Evolutionary conservation across 805 yeast species (phyloP).

Genomic region (Tetrapisispora taiwanensis): DNA sequence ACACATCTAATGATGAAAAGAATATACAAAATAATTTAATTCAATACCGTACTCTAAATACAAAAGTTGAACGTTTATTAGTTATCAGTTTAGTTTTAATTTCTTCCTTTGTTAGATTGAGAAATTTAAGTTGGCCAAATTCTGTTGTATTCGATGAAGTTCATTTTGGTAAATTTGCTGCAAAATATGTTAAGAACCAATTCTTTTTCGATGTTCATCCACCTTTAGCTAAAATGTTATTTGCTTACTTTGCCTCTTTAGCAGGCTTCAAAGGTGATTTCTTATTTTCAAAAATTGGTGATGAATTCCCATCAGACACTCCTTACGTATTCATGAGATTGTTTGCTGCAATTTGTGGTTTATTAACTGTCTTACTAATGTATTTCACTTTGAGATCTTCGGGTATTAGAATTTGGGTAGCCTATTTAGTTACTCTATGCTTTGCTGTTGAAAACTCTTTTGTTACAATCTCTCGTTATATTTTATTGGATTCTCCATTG

Average conservation of each 20-base stretch:
- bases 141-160: conserved; percentile 87
- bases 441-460: conserved; percentile 56
- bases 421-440: conserved; percentile 45
- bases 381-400: conserved; percentile 63
- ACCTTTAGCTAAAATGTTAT: conserved; percentile 64
- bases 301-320: conserved; percentile 40
- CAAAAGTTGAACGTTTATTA: conserved; percentile 32
- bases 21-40: background rate
- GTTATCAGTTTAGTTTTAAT: conserved; percentile 36
- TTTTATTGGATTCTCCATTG: conserved; percentile 66
- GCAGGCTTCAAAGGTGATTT: conserved; percentile 68
- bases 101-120: conserved; percentile 51
- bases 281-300: conserved; percentile 54
- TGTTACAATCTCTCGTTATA: conserved; percentile 62
- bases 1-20: background rate
- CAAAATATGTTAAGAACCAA: conserved; percentile 55
- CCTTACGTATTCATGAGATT: conserved; percentile 64
- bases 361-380: conserved; percentile 51
- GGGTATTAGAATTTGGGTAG: conserved; percentile 60
- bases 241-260: conserved; percentile 53
- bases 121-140: conserved; percentile 53
- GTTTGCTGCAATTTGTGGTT: conserved; percentile 58
- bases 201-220: conserved; percentile 71
- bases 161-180: conserved; percentile 88
- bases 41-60: conserved; percentile 33